Evolutionary conservation across 2,329 filamentous ascomycete species (phyloP), one percentile per base, ranked within the genome.

Genomic region (Xylariaceae sp.): DNA sequence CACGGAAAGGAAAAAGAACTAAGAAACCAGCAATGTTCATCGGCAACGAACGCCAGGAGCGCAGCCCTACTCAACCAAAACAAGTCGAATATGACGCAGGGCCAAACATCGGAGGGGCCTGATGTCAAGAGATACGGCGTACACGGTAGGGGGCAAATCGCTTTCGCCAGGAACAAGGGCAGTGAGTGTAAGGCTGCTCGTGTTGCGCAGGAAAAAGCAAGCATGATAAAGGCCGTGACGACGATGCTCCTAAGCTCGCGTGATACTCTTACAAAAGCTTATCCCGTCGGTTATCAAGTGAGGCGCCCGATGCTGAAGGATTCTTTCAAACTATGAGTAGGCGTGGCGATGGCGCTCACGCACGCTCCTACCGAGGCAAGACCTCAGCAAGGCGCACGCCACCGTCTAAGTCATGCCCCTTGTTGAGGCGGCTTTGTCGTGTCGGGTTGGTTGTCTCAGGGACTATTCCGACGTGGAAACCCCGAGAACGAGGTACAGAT

Each of bases 151-250:
- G 23, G 23, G 17, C 17, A 11, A 30, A 30, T 49, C 73, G 72
- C 23, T 64, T 76, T 78, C 60, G 82, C 58, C 15, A 76, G 78
- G 34, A 83, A 73, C 47, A 83, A 73, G 7, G 78, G 65, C 9
- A 79, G 9, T 9, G 9, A 79, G 9, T 9, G 82, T 53, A 82
- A 74, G 55, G 76, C 66, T 18, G 82, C 53, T 68, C 86, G 82
- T 66, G 80, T 79, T 45, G 79, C 59, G 59, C 80, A 71, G 39
- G 86, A 30, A 49, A 18, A 49, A 30, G 47, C 47, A 30, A 49
- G n/a, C 45, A 15, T 9, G 37, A 77, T 57, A 56, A 82, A 68
- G 51, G 9, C 41, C 11, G 13, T 45, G 41, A 45, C n/a, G 41
- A 75, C 58, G 13, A 76, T 49, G 61, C 78, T 51, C 81, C 77